phyloP scores from a whole-genome alignment of 495 filamentous ascomycete species.

The Penicillium alfredii region DNA sequence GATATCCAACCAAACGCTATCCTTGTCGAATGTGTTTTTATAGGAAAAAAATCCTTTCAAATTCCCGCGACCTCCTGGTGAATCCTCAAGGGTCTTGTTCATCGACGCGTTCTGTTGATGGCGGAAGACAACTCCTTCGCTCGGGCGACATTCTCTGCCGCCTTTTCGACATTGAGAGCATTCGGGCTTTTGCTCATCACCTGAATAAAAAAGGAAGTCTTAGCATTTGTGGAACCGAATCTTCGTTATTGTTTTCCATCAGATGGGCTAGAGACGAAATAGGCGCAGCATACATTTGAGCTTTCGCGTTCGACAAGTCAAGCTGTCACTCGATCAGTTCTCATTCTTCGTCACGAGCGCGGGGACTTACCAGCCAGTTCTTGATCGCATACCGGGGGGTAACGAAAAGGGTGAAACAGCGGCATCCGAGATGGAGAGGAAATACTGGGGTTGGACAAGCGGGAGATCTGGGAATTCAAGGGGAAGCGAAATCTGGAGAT shows the following conservation, averaged over 20 bases:
- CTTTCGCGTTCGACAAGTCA: conserved; percentile 59
- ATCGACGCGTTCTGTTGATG: conserved; percentile 71
- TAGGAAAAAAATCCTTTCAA: conserved; percentile 65
- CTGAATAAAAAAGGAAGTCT: conserved; percentile 15
- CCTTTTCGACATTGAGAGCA: conserved; percentile 58
- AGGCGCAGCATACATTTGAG: conserved; percentile 51
- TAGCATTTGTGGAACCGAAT: conserved; percentile 7
- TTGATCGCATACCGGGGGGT: conserved; percentile 43
- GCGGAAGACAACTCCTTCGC: conserved; percentile 59
- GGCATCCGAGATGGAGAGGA: conserved; percentile 23
- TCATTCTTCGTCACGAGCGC: too few relatives aligned
- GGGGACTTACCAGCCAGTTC: conserved; percentile 50
- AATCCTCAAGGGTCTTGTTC: conserved; percentile 43
- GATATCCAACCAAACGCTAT: conserved; percentile 58
- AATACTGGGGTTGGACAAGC: neutral
- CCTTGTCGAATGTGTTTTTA: conserved; percentile 59
- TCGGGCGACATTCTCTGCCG: conserved; percentile 54
- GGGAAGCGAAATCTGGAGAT: conserved; percentile 22
- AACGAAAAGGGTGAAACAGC: conserved; percentile 23
- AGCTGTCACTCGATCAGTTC: too few relatives aligned
- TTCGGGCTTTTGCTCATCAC: conserved; percentile 52
- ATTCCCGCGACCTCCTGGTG: conserved; percentile 36
- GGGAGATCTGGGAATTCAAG: neutral
- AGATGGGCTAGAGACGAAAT: too few relatives aligned
- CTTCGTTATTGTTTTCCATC: too few relatives aligned